Base-by-base conservation (phyloP, 768 basidiomycete genomes). In the Xerocomus potaroensis region DNA sequence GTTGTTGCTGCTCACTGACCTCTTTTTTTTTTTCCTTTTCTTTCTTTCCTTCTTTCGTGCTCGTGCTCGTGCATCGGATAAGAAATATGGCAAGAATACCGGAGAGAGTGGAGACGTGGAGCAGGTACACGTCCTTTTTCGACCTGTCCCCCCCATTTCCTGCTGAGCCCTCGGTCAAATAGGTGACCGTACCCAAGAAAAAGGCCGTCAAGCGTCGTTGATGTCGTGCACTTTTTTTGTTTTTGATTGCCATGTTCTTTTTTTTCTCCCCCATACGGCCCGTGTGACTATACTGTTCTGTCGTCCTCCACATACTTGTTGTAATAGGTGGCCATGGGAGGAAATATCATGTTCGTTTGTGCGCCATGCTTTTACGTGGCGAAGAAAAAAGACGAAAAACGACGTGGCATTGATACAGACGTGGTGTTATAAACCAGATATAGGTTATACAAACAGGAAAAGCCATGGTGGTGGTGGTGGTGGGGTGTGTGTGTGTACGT, bases 81-180 rank as follows among this genome's bases (percentile, higher is more conserved):
- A 67, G 65, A 65, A 62, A 49, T 53, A 59, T 19, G 45, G 43
- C 30, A 67, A 55, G 42, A n/a, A n/a, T n/a, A n/a, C n/a, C n/a
- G 44, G 33, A 16, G 37, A 16, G 37, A 6, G 23, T 21, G 37
- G 37, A 38, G 14, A 38, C 21, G 36, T 37, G 21, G 14, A 22
- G n/a, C n/a, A n/a, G n/a, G n/a, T n/a, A n/a, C n/a, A n/a, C n/a
- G n/a, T n/a, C n/a, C n/a, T n/a, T n/a, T n/a, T n/a, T n/a, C n/a
- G n/a, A n/a, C n/a, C n/a, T n/a, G n/a, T n/a, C n/a, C n/a, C n/a
- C n/a, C n/a, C n/a, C n/a, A n/a, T n/a, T n/a, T n/a, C n/a, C n/a
- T n/a, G n/a, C n/a, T n/a, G n/a, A n/a, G n/a, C n/a, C n/a, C n/a
- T n/a, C n/a, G n/a, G n/a, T n/a, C n/a, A n/a, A n/a, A n/a, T n/a